phyloP scores from a whole-genome alignment of 2,329 filamentous ascomycete genomes.

The Coleophoma eucalyptorum region DNA sequence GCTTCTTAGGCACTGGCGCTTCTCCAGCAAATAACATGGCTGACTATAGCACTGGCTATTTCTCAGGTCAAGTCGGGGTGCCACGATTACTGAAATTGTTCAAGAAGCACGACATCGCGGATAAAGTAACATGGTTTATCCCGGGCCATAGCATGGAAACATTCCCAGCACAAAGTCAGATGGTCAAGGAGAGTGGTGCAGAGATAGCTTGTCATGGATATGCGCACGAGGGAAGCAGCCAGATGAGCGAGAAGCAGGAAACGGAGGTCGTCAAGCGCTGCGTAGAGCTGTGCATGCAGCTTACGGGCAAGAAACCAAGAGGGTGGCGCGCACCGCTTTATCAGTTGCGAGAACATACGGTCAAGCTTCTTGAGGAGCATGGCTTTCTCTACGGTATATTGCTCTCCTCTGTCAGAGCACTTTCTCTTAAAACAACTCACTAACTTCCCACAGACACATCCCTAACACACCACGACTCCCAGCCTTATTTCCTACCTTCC shows the following conservation, averaged over 20 bases:
- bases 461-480: slow-evolving; percentile 44
- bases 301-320: slow-evolving; percentile 40
- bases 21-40: slow-evolving; percentile 46
- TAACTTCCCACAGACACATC: slow-evolving; percentile 34
- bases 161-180: slow-evolving; percentile 45
- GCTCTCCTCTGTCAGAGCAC: not conserved
- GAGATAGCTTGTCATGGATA: slow-evolving; percentile 39
- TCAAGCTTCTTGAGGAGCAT: slow-evolving; percentile 42
- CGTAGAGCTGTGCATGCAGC: slow-evolving; percentile 35
- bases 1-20: slow-evolving; percentile 53
- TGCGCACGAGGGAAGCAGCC: slow-evolving; percentile 29
- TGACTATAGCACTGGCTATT: slow-evolving; percentile 52
- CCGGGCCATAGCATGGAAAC: slow-evolving; percentile 56
- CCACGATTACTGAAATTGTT: slow-evolving; percentile 51
- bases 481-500: slow-evolving; percentile 42
- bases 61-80: slow-evolving; percentile 52
- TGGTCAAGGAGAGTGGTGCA: slow-evolving; percentile 46
- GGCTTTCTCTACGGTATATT: slow-evolving; percentile 38
- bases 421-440: not conserved
- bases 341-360: slow-evolving; percentile 43
- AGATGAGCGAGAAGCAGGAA: slow-evolving; percentile 44
- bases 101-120: slow-evolving; percentile 42
- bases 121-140: slow-evolving; percentile 56
- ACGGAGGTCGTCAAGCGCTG: slow-evolving; percentile 44
- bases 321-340: slow-evolving; percentile 50